Percentiles rank a stretch among this genome's conserved stretches.
These are phyloP conservation scores for Cystodermella granulosa DNA, from an alignment of 1,284 basidiomycete genomes.

Conservation along the genomic window DNA sequence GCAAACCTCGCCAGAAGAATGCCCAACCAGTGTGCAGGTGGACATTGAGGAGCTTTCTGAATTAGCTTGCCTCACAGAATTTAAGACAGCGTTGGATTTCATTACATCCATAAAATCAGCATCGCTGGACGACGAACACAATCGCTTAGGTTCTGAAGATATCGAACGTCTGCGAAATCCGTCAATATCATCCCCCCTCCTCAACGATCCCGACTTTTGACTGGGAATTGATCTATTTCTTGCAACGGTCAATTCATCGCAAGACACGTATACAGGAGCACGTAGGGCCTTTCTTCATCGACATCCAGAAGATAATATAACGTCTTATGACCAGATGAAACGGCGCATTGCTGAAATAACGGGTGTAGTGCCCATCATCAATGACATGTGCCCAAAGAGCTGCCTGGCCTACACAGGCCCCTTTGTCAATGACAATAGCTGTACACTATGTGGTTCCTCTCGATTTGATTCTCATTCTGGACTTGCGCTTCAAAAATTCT, in stretches of 20 bases:
- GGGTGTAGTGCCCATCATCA: constrained; percentile 9
- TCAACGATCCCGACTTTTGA: neutral
- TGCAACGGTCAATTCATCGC: neutral
- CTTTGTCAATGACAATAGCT: constrained; percentile 6
- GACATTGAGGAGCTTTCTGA: neutral
- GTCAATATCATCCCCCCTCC: neutral
- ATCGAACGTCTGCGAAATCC: neutral
- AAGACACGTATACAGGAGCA: neutral
- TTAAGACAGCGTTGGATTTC: neutral
- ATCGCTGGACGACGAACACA: neutral
- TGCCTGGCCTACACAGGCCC: constrained; percentile 18
- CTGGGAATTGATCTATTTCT: neutral
- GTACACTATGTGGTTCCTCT: constrained; percentile 9
- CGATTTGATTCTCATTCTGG: constrained; percentile 5
- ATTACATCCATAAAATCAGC: neutral
- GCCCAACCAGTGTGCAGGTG: neutral
- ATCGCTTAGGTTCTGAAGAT: neutral
- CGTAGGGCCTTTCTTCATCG: neutral
- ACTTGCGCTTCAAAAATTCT: constrained; percentile 2
- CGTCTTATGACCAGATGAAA: constrained; percentile 10
- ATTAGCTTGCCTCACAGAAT: neutral
- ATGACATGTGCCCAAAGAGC: constrained; percentile 18
- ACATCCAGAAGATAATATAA: constrained; percentile 2
- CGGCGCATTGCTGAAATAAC: constrained; percentile 6
- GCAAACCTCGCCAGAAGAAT: neutral